These are phyloP conservation scores for Sporothrix phasma DNA, from an alignment of 2,329 filamentous ascomycete species.

Conservation along the genomic window DNA sequence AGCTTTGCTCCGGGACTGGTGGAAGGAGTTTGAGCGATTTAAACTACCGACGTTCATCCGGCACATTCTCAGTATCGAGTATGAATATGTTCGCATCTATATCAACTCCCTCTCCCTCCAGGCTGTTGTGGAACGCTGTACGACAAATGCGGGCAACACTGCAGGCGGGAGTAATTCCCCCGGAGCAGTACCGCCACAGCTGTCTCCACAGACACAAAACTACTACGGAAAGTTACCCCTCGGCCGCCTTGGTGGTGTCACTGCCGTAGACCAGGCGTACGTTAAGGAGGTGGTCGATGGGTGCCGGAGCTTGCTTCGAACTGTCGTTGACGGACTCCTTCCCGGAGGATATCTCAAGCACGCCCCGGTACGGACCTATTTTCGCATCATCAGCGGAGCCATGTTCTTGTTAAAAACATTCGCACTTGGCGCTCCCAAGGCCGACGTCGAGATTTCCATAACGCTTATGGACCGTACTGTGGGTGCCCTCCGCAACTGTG, in stretches of 20 bases:
- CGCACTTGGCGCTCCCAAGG: conserved; percentile 67
- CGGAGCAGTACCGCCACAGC: conserved; percentile 24
- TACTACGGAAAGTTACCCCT: conserved; percentile 56
- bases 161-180: conserved; percentile 20
- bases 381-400: conserved; percentile 74
- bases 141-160: conserved; percentile 41
- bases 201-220: conserved; percentile 55
- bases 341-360: conserved; percentile 70
- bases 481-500: conserved; percentile 62
- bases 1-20: conserved; percentile 69
- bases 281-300: conserved; percentile 69
- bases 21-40: conserved; percentile 70
- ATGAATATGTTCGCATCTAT: conserved; percentile 89
- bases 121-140: conserved; percentile 87
- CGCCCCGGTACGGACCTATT: conserved; percentile 74
- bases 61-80: conserved; percentile 84
- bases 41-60: conserved; percentile 54
- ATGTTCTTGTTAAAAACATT: conserved; percentile 83
- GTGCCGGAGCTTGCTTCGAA: conserved; percentile 63
- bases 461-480: conserved; percentile 66
- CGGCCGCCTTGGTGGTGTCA: conserved; percentile 53
- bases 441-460: conserved; percentile 67
- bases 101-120: conserved; percentile 90
- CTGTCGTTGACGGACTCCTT: conserved; percentile 66
- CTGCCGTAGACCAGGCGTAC: conserved; percentile 59